phyloP scores from a whole-genome alignment of 371 early-diverging fungal species.

The Haplosporangium sp. region DNA sequence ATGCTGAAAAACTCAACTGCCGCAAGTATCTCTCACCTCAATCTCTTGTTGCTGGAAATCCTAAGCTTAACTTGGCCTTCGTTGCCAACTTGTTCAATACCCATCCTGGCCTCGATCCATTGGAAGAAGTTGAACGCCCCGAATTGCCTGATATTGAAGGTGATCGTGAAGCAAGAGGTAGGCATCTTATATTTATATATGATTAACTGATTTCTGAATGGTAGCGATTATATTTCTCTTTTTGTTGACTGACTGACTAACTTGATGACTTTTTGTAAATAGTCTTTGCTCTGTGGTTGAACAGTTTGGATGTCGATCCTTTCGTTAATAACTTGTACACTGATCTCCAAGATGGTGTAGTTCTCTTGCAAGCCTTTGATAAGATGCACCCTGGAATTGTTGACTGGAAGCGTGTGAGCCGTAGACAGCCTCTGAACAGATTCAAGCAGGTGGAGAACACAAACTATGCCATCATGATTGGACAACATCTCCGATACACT shows the following conservation, averaged over 20 bases:
- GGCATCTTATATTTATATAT: no score
- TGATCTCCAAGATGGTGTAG: constrained; percentile 84
- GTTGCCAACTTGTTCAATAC: constrained; percentile 96
- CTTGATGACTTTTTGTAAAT: neutral
- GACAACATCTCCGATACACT: constrained; percentile 88
- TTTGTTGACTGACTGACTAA: no score
- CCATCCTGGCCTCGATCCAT: constrained; percentile 91
- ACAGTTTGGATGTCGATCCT: constrained; percentile 94
- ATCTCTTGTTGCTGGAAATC: constrained; percentile 93
- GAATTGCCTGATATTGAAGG: constrained; percentile 91
- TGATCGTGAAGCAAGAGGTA: constrained; percentile 94
- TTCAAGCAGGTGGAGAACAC: constrained; percentile 98
- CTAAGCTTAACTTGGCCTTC: constrained; percentile 96
- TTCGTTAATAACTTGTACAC: constrained; percentile 93
- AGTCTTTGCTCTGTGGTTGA: constrained; percentile 96
- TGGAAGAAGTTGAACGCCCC: constrained; percentile 85
- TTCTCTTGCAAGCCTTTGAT: constrained; percentile 93
- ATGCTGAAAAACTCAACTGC: constrained; percentile 94
- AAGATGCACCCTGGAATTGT: constrained; percentile 91
- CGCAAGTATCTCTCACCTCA: constrained; percentile 94
- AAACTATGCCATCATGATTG: constrained; percentile 90
- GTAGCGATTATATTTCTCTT: no score
- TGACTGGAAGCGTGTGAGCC: constrained; percentile 91
- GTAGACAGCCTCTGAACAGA: constrained; percentile 76
- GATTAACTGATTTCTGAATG: no score